Conservation (phyloP, 768 basidiomycete species). For the Hemileccinum impolitum region DNA sequence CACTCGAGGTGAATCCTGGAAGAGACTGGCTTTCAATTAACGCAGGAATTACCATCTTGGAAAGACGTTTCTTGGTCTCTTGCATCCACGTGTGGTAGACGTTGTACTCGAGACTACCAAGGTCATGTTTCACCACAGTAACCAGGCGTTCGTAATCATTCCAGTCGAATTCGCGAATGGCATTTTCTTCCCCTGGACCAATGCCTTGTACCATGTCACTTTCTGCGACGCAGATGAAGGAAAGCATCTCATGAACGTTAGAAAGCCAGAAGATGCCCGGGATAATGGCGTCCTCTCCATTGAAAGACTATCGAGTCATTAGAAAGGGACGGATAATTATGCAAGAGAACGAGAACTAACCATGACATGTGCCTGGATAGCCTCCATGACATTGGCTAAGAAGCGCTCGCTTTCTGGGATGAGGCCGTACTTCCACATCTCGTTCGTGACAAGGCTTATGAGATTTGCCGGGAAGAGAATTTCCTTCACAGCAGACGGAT, state of each 20-base stretch:
- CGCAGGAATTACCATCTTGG: constrained; percentile 99
- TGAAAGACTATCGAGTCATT: constrained; percentile 60
- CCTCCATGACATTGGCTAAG: constrained; percentile 98
- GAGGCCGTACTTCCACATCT: constrained; percentile 99
- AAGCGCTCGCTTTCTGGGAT: constrained; percentile 97
- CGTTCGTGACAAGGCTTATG: constrained; percentile 96
- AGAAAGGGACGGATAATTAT: constrained; percentile 1
- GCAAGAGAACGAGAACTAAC: constrained; percentile 52
- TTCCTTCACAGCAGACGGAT: constrained; percentile 93
- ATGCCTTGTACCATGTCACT: constrained; percentile 98
- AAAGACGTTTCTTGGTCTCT: constrained; percentile 92
- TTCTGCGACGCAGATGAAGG: constrained; percentile 98
- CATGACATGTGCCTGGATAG: constrained; percentile 96
- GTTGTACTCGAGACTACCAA: constrained; percentile 98
- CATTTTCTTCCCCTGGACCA: constrained; percentile 91
- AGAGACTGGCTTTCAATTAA: constrained; percentile 96
- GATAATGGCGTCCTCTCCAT: constrained; percentile 90
- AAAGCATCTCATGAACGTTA: constrained; percentile 98
- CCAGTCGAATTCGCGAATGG: constrained; percentile 93
- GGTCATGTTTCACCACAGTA: constrained; percentile 97
- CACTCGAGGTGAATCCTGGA: constrained; percentile 95
- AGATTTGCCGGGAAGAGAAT: constrained; percentile 98
- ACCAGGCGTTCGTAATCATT: constrained; percentile 94
- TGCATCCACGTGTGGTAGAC: constrained; percentile 99
- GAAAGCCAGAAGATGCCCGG: constrained; percentile 99